Base-by-base conservation (phyloP, 345 rosid species). In the Chamaenerion angustifolium region DNA sequence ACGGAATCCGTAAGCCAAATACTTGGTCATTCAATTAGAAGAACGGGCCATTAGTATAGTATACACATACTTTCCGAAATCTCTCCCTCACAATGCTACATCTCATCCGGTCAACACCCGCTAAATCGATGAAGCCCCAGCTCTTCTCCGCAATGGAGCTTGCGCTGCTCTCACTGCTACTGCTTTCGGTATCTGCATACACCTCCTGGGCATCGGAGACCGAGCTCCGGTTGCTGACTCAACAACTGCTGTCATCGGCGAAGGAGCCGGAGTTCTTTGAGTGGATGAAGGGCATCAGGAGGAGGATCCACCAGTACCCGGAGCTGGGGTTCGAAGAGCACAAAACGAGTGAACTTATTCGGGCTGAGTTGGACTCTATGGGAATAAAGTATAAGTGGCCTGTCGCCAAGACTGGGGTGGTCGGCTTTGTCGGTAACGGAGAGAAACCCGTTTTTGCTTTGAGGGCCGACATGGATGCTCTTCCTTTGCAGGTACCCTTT, bases 391-490 rank as follows among this genome's bases (percentile, higher is more conserved):
- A 80, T 52, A 75, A 73, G 42, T 83, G 77, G 77, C 87, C 82
- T 10, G 79, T 80, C 25, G 93, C 87, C 31, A 63, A 76, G 46
- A 80, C 87, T 25, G 85, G 85, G 1, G 84, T 80, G 17, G 82
- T 77, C 6, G 87, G 72, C 43, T 71, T 72, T 49, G 67, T 80
- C 51, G 82, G 85, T 23, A 65, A 78, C 16, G 80, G 75, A 11
- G 56, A 58, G 0, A 56, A 68, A 56, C 87, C 87, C 13, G 77
- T 77, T 18, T 80, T 83, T 12, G 71, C 69, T 53, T 82, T 80
- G 48, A 70, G 85, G 58, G 85, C 85, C 44, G 87, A 80, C 64
- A 83, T 80, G 87, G 93, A 83, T 56, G 85, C 82, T 51, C 85
- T 83, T 51, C 88, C 85, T 0, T 43, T 80, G 37, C 84, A 83